Base-by-base conservation (phyloP, 176 grass and related monocot genomes). In the Cenchrus fungigraminus region DNA sequence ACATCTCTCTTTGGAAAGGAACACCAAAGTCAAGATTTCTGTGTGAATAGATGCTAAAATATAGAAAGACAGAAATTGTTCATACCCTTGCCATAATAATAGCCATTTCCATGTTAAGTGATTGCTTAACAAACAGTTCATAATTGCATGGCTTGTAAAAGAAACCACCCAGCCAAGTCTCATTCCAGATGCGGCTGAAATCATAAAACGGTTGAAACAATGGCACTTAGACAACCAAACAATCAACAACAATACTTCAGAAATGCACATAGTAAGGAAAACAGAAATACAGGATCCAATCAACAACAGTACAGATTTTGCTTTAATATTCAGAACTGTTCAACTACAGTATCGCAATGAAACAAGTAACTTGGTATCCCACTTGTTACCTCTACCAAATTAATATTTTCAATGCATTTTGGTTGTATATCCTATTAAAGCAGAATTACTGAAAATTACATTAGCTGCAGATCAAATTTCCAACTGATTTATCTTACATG, bases 81-180 rank as follows among this genome's bases (percentile, higher is more conserved):
- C 92, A 83, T 92, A 98, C 97, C 91, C 81, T 92, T 92, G 97
- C 97, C 97, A 98, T 92, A 87, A 95, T 62, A 81, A 98, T 98
- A 84, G 97, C 91, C 97, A 98, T 98, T 89, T 98, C 97, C 97
- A 98, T 98, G 80, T 98, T 98, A 22, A 98, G 86, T 58, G 97
- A 98, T 67, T 98, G 97, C 85, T 98, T 98, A 67, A 98, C 97
- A 89, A 98, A 98, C 5, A 98, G 86, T 83, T 98, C 97, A 76
- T 95, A 98, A 85, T 98, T 98, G 86, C 97, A 98, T 3, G 97
- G 97, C 55, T 98, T 98, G 88, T 98, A 98, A 82, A 98, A 98
- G 90, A 98, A 98, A 82, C 91, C 79, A 68, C 75, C 50, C 84
- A 98, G 80, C 97, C 97, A 98, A 84, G 97, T 98, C 75, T 98